phyloP scores from a whole-genome alignment of 805 yeast species.

The Sugiyamaella floridensis region DNA sequence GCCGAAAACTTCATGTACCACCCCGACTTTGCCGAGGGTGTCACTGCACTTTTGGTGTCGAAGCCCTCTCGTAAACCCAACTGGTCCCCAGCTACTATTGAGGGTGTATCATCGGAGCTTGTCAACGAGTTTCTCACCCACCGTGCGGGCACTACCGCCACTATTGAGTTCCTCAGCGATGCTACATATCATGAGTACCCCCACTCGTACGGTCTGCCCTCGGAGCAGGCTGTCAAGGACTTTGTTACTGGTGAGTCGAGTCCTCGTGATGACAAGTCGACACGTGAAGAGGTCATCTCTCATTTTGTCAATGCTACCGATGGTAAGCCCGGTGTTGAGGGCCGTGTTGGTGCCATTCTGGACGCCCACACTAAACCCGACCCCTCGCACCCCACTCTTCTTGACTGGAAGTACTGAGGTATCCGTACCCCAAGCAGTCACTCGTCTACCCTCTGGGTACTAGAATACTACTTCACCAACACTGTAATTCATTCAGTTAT shows the following conservation, averaged over 20 bases:
- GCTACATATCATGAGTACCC: slow-evolving; percentile 48
- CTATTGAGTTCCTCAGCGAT: slow-evolving; percentile 27
- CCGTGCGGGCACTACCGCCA: slow-evolving; percentile 25
- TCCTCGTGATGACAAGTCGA: slow-evolving; percentile 59
- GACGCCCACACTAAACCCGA: slow-evolving; percentile 48
- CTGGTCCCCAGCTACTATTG: slow-evolving; percentile 41
- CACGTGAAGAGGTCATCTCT: slow-evolving; percentile 58
- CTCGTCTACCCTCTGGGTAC: background rate
- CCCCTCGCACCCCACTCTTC: slow-evolving; percentile 34
- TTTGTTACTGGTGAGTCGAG: slow-evolving; percentile 68
- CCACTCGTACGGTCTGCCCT: slow-evolving; percentile 72
- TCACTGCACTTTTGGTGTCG: slow-evolving; percentile 38
- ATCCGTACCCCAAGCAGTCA: background rate
- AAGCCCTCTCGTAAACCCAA: slow-evolving; percentile 51
- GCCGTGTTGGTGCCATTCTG: slow-evolving; percentile 54
- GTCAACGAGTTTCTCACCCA: slow-evolving; percentile 25
- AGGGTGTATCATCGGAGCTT: slow-evolving; percentile 30
- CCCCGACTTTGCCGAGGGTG: slow-evolving; percentile 50
- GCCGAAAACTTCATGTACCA: slow-evolving; percentile 68
- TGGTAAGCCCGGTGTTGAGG: slow-evolving; percentile 49
- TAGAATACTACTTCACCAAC: background rate
- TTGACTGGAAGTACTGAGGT: slow-evolving; percentile 42
- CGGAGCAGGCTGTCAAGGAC: slow-evolving; percentile 53
- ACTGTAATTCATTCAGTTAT: background rate
- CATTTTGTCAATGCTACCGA: slow-evolving; percentile 49